Evolutionary conservation across 306 rosid species (phyloP).

Genomic region (Castanopsis chinensis): DNA sequence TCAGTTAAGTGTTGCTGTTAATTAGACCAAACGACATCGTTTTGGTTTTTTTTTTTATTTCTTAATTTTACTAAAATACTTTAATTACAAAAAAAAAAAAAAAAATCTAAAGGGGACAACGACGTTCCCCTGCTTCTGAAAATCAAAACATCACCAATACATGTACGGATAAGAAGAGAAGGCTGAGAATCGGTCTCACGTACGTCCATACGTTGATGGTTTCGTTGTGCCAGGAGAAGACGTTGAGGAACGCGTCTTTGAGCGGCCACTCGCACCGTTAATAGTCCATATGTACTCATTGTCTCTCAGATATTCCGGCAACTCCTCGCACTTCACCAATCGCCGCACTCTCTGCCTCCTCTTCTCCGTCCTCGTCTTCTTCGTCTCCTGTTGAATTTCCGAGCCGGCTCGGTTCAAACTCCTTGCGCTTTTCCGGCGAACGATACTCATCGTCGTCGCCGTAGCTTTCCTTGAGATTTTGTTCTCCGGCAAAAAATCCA

Average conservation of each 20-base stretch:
- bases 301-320: constrained; percentile 78
- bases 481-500: constrained; percentile 27
- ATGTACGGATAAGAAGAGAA: no score
- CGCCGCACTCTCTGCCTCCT: constrained; percentile 18
- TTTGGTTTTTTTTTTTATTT: no score
- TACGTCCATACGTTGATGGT: constrained; percentile 92
- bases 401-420: not conserved
- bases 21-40: no score
- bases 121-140: no score
- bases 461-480: not conserved
- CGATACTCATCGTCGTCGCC: constrained; percentile 10
- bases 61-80: no score
- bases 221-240: constrained; percentile 86
- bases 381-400: not conserved
- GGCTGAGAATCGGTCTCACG: constrained; percentile 2
- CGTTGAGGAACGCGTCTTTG: constrained; percentile 62
- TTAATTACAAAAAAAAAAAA: no score
- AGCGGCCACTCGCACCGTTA: constrained; percentile 92
- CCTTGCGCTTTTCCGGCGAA: constrained; percentile 19
- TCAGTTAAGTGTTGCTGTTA: no score
- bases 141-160: no score
- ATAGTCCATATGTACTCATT: constrained; percentile 76
- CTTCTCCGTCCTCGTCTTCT: constrained; percentile 19
- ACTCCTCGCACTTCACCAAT: constrained; percentile 65
- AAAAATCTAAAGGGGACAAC: no score